These are phyloP conservation scores for Diaporthe helianthi DNA, from an alignment of 2,329 filamentous ascomycete species.

Conservation along the genomic window DNA sequence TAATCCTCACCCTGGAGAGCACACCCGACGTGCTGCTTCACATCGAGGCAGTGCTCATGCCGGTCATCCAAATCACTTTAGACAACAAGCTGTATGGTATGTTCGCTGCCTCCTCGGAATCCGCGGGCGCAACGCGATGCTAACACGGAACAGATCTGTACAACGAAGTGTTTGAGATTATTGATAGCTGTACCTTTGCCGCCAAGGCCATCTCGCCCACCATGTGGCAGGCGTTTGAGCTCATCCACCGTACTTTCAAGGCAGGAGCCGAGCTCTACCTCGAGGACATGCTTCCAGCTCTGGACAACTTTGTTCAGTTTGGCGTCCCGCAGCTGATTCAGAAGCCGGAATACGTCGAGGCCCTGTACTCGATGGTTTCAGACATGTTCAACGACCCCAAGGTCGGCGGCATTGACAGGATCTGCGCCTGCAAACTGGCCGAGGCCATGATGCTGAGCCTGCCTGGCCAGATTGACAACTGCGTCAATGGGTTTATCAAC, in stretches of 20 bases:
- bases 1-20: conserved; percentile 96
- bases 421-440: conserved; percentile 94
- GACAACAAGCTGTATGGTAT: conserved; percentile 95
- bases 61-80: conserved; percentile 92
- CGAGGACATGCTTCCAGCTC: conserved; percentile 96
- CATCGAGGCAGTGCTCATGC: conserved; percentile 95
- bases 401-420: conserved; percentile 90
- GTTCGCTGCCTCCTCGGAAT: conserved; percentile 34
- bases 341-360: conserved; percentile 85
- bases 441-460: conserved; percentile 98
- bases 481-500: conserved; percentile 85
- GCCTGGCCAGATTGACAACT: conserved; percentile 85
- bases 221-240: conserved; percentile 98
- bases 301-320: conserved; percentile 98
- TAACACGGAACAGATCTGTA: conserved; percentile 72
- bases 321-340: conserved; percentile 81
- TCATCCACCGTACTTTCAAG: conserved; percentile 97
- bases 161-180: conserved; percentile 98
- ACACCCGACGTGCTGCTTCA: conserved; percentile 94
- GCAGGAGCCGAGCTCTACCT: conserved; percentile 95
- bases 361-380: conserved; percentile 90
- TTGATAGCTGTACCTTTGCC: conserved; percentile 98
- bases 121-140: not conserved
- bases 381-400: conserved; percentile 95
- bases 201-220: conserved; percentile 94